Percentiles rank a stretch among this genome's conserved stretches.
These are phyloP conservation scores for Tieghemostelium lacteum DNA, from an alignment of 78 protist species.

Conservation along the genomic window DNA sequence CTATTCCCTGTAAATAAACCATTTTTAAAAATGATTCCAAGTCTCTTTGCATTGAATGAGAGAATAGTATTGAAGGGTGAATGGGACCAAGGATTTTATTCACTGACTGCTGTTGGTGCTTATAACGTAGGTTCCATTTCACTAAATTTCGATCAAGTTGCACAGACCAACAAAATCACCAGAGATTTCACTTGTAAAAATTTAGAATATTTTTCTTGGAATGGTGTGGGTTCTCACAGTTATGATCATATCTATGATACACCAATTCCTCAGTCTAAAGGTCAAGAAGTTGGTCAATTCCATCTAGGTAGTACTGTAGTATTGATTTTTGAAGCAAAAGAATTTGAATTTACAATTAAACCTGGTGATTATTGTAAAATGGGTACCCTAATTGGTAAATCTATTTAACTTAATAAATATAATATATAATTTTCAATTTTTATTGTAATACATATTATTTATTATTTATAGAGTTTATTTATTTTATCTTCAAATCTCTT, in stretches of 20 bases:
- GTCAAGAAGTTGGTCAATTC: slow-evolving; percentile 88
- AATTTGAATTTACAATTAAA: slow-evolving; percentile 77
- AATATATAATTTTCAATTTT: too few species aligned
- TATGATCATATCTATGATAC: slow-evolving; percentile 44
- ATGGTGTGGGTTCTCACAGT: slow-evolving; percentile 70
- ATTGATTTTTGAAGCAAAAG: slow-evolving; percentile 77
- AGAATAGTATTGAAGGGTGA: slow-evolving; percentile 84
- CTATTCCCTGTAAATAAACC: slow-evolving; percentile 76
- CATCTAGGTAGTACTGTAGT: slow-evolving; percentile 88
- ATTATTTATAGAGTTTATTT: too few species aligned
- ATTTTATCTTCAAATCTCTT: too few species aligned
- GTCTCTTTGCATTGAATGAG: slow-evolving; percentile 88
- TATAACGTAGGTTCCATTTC: slow-evolving; percentile 90
- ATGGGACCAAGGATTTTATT: slow-evolving; percentile 84
- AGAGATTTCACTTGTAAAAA: slow-evolving; percentile 62
- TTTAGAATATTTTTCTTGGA: slow-evolving; percentile 73
- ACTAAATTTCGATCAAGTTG: slow-evolving; percentile 52
- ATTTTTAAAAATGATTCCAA: slow-evolving; percentile 67
- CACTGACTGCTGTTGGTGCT: slow-evolving; percentile 88
- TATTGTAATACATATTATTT: too few species aligned
- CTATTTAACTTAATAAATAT: too few species aligned
- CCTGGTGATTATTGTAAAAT: slow-evolving; percentile 78
- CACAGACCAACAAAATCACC: slow-evolving; percentile 45
- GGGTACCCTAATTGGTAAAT: slow-evolving; percentile 75
- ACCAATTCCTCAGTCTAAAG: slow-evolving; percentile 49